Conservation (phyloP, 2,329 filamentous ascomycete species). For the Thielaviopsis punctulata region DNA sequence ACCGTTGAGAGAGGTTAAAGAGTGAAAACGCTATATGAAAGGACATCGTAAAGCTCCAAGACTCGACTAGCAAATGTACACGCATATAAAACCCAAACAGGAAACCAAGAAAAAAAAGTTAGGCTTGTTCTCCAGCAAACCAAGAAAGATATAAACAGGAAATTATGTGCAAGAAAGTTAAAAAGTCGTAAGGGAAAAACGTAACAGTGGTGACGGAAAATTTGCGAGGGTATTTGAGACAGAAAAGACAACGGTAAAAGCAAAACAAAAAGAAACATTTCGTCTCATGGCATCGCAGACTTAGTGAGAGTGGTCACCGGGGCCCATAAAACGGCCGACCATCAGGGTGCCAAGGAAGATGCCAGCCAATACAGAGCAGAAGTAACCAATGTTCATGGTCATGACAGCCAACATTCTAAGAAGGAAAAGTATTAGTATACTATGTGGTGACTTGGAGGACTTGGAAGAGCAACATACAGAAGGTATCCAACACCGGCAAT, state of each 20-base stretch:
- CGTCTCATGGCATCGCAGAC: not conserved
- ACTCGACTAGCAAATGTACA: not conserved
- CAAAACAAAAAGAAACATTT: not conserved
- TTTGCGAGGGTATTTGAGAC: not conserved
- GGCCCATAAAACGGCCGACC: constrained; percentile 47
- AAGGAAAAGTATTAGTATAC: no score
- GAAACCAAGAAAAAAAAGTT: not conserved
- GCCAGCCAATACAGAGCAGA: constrained; percentile 60
- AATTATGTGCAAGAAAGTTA: not conserved
- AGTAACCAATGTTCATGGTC: constrained; percentile 78
- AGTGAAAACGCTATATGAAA: not conserved
- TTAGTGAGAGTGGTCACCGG: constrained; percentile 1
- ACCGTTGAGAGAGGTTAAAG: no score
- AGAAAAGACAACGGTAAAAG: not conserved
- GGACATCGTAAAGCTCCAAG: not conserved
- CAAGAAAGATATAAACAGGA: not conserved
- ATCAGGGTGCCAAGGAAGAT: constrained; percentile 75
- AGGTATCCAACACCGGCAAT: constrained; percentile 69
- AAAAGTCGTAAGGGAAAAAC: not conserved
- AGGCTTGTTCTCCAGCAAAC: not conserved
- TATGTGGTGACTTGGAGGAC: no score
- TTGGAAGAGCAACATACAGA: constrained; percentile 43
- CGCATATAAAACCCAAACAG: not conserved
- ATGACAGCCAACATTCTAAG: constrained; percentile 83
- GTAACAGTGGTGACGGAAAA: not conserved